Evolutionary conservation across 2,329 filamentous ascomycete species (phyloP), one percentile per base, ranked within the genome.

Genomic region (Aspergillus pseudonomiae): DNA sequence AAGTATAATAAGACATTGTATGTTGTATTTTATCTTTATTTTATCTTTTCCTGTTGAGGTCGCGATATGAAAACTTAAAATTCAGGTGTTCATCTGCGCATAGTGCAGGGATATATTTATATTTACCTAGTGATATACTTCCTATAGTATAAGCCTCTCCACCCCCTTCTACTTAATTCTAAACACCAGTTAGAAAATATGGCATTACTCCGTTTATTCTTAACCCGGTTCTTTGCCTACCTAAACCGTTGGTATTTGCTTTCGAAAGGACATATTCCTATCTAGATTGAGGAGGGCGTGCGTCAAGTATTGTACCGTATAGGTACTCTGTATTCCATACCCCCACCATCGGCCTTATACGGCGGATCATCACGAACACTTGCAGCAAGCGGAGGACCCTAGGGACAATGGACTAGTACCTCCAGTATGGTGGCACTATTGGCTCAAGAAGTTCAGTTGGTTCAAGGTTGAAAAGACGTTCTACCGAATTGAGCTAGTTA

Each of bases 401-500:
- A 24, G 21, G 43, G 7, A n/a, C 43, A 46, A 46, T n/a, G n/a
- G n/a, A 46, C 39, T 41, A 28, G 26, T 28, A 41, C n/a, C 39
- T n/a, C 39, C 16, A 14, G 45, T 6, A 28, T 48, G 24, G 12
- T 28, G 12, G 45, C 21, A 26, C 24, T 26, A 46, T 46, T 46
- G 43, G n/a, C 6, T 6, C 10, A 21, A 46, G 7, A 43, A 11
- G n/a, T 19, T 19, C 46, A n/a, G 16, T n/a, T 30, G 26, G 26
- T 28, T 28, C 26, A 28, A 9, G 19, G 19, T 21, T 12, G 16
- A 52, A 32, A 52, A 34, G 48, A 9, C 19, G 28, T 52, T 52
- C 48, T 34, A 32, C 48, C 48, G 9, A 21, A 52, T 52, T 34
- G 48, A 52, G 48, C 48, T 52, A 52, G 48, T 52, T 52, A 52